phyloP scores from a whole-genome alignment of 2,329 filamentous ascomycete species.

The Pleoardoris graminearum region DNA sequence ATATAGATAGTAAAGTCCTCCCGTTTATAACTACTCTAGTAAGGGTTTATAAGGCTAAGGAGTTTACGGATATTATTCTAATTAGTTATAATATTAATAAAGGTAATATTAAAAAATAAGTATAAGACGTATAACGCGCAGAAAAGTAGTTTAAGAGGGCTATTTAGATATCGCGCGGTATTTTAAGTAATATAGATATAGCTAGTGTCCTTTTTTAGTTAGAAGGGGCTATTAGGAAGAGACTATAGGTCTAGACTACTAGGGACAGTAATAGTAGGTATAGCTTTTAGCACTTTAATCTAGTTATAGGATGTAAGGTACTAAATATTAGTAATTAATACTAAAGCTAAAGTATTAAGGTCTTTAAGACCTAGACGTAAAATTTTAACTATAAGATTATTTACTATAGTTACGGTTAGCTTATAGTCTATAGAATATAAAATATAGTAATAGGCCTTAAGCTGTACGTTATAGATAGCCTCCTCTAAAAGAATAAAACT shows the following conservation, averaged over 20 bases:
- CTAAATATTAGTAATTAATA: constrained; percentile 44
- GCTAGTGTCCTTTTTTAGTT: constrained; percentile 46
- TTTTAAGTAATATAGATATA: constrained; percentile 52
- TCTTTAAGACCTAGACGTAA: constrained; percentile 16
- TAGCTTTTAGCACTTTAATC: constrained; percentile 47
- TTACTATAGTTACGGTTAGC: constrained; percentile 15
- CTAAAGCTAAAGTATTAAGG: constrained; percentile 13
- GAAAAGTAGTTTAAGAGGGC: constrained; percentile 54
- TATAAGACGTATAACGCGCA: constrained; percentile 47
- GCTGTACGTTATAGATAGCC: too few relatives aligned
- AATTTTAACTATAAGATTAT: constrained; percentile 12
- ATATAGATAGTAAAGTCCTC: constrained; percentile 50
- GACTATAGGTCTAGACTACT: constrained; percentile 46
- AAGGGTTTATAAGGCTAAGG: constrained; percentile 46
- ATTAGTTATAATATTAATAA: constrained; percentile 51
- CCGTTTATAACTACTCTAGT: constrained; percentile 20
- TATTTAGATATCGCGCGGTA: constrained; percentile 49
- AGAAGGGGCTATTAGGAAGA: constrained; percentile 25
- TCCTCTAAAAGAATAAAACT: too few relatives aligned
- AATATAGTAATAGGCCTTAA: constrained; percentile 7
- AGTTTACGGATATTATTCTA: constrained; percentile 56
- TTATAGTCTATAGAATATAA: constrained; percentile 11
- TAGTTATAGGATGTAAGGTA: constrained; percentile 57
- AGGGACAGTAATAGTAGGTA: constrained; percentile 19
- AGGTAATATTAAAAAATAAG: constrained; percentile 46